Evolutionary conservation across 148 eudicot genomes (phyloP).

Genomic region (Amaranthus cruentus): DNA sequence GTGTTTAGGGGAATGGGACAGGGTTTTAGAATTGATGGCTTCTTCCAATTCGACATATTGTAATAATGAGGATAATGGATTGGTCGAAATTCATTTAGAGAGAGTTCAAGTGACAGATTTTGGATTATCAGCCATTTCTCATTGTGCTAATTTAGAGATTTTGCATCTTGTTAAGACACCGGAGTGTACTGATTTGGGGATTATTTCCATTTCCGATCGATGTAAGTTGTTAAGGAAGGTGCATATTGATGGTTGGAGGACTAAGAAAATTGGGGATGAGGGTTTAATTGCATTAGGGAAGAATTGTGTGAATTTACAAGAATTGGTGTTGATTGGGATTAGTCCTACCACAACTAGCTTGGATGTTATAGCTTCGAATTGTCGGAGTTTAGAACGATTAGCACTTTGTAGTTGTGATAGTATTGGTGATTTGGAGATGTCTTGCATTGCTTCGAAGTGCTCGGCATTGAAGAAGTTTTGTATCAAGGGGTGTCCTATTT

Average conservation of each 20-base stretch:
- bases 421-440: constrained; percentile 65
- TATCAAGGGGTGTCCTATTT: constrained; percentile 66
- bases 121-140: constrained; percentile 49
- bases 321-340: constrained; percentile 69
- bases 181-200: constrained; percentile 59
- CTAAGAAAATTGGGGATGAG: constrained; percentile 73
- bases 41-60: not conserved
- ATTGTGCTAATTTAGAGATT: constrained; percentile 47
- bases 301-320: constrained; percentile 54
- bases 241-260: constrained; percentile 88
- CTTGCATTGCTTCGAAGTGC: constrained; percentile 60
- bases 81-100: constrained; percentile 66
- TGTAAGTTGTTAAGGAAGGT: constrained; percentile 74
- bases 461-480: constrained; percentile 71
- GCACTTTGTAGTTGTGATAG: constrained; percentile 80
- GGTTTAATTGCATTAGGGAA: constrained; percentile 58
- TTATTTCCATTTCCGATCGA: constrained; percentile 45
- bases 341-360: constrained; percentile 47
- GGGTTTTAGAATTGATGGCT: constrained; percentile 41
- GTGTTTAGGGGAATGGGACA: constrained; percentile 81
- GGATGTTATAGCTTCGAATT: constrained; percentile 49
- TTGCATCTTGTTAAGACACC: constrained; percentile 68
- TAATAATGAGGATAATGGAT: constrained; percentile 21
- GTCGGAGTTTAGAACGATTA: constrained; percentile 58
- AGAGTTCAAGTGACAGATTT: constrained; percentile 71